Conservation (phyloP, 2,329 filamentous ascomycete genomes). For the Pseudodiploospora longispora region DNA sequence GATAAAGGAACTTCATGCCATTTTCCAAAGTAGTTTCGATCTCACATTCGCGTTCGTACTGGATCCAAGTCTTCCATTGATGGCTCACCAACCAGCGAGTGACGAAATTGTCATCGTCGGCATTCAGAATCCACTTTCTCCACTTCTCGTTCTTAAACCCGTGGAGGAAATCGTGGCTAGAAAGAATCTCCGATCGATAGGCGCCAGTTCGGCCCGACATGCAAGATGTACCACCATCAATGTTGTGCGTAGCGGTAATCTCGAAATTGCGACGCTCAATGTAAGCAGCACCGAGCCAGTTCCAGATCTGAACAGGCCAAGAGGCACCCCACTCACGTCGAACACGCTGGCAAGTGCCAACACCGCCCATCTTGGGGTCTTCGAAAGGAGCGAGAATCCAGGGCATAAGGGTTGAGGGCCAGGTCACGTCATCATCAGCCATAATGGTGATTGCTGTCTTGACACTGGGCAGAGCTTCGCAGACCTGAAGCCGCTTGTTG, state of each 20-base stretch:
- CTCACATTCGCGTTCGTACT: slow-evolving; percentile 85
- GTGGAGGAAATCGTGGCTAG: slow-evolving; percentile 76
- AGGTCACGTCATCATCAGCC: slow-evolving; percentile 92
- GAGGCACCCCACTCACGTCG: slow-evolving; percentile 57
- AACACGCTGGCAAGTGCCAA: slow-evolving; percentile 85
- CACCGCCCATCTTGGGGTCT: slow-evolving; percentile 72
- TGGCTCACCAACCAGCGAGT: slow-evolving; percentile 92
- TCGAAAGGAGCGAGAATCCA: slow-evolving; percentile 95
- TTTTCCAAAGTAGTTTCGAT: slow-evolving; percentile 90
- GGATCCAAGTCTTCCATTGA: slow-evolving; percentile 89
- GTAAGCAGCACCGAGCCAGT: slow-evolving; percentile 86
- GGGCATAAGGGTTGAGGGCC: slow-evolving; percentile 75
- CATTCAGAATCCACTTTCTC: slow-evolving; percentile 83
- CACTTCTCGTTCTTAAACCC: slow-evolving; percentile 89
- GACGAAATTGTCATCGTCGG: slow-evolving; percentile 97
- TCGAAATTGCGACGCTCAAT: slow-evolving; percentile 94
- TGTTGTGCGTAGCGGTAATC: slow-evolving; percentile 88
- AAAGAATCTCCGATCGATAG: slow-evolving; percentile 81
- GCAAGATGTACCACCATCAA: slow-evolving; percentile 93
- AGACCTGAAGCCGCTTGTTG: slow-evolving; percentile 93
- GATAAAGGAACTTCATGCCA: slow-evolving; percentile 79
- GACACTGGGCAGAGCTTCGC: slow-evolving; percentile 79
- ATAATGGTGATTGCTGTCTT: slow-evolving; percentile 80
- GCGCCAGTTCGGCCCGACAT: slow-evolving; percentile 91
- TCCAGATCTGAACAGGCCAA: slow-evolving; percentile 60